These are phyloP conservation scores for Fagus sylvatica DNA, from an alignment of 306 rosid genomes.

Conservation along the genomic window DNA sequence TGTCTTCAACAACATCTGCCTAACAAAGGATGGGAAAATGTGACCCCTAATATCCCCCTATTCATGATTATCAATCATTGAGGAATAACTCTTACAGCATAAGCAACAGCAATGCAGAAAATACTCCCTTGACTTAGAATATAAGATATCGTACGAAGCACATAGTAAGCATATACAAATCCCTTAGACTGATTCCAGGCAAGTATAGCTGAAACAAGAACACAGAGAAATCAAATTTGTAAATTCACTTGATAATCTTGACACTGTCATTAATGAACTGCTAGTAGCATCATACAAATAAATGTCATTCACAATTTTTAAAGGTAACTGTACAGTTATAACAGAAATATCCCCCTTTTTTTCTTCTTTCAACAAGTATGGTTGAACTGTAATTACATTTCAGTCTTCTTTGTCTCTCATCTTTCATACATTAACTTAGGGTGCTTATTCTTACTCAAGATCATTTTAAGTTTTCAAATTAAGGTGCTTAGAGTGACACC, in stretches of 20 bases:
- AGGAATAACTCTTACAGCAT: conserved; percentile 43
- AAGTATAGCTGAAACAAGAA: conserved; percentile 50
- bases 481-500: no score
- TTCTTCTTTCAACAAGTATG: no score
- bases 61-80: conserved; percentile 14
- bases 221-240: background rate
- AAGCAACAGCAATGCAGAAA: conserved; percentile 63
- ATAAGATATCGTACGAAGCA: conserved; percentile 51
- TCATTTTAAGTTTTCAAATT: no score
- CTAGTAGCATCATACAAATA: no score
- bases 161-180: conserved; percentile 67
- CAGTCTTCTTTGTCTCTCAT: no score
- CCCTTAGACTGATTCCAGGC: conserved; percentile 52
- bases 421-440: no score
- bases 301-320: no score
- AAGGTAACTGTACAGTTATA: background rate
- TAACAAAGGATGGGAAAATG: conserved; percentile 15
- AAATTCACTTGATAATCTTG: background rate
- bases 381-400: no score
- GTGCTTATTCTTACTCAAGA: no score
- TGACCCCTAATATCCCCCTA: conserved; percentile 6
- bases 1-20: conserved; percentile 63
- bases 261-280: no score
- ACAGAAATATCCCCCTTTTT: no score
- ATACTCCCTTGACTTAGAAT: conserved; percentile 69